Base-by-base conservation (phyloP, 352 stramenopile species). In the Phytophthora kernoviae region DNA sequence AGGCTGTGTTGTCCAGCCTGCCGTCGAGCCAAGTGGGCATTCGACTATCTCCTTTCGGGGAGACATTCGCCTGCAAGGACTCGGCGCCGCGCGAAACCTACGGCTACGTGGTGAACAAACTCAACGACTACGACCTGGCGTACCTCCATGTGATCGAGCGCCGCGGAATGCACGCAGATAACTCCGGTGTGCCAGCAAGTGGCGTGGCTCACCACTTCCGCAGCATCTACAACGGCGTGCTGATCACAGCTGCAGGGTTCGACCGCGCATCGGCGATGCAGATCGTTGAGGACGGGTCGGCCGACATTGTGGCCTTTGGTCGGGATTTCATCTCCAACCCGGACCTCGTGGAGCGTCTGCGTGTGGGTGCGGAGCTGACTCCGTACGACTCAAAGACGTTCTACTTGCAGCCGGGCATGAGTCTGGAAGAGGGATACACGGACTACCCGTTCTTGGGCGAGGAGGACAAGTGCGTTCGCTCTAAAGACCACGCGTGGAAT, bases 141-240 rank as follows among this genome's bases (percentile, higher is more conserved):
- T 88, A 88, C 44, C 24, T 76, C 18, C 68, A 87, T 42, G 33
- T 88, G 20, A 70, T 87, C 10, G 75, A 90, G 64, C 79, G 72
- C 30, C 61, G 62, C 30, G 58, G 52, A 3, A 84, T 68, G 41
- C 70, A 75, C 22, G 49, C 51, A 2, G 40, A 73, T 50, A 70
- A 65, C 30, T 9, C 37, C 5, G 17, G 55, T 6, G 55, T 54
- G 0, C 70, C 76, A 4, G 49, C 54, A n/a, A 50, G 66, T 14
- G 78, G 74, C 9, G 70, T 69, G 33, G 50, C 58, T 5, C 34
- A 12, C 18, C 40, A 64, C 36, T 89, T 87, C 58, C 73, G 81
- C 39, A 37, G 55, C 4, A 47, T 79, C 11, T 92, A 89, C 82
- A 70, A 79, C 2, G 79, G 81, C 14, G 56, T 84, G 14, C 46